These are phyloP conservation scores for Umbelopsis sp. DNA, from an alignment of 192 early-diverging fungal genomes.

Conservation along the genomic window DNA sequence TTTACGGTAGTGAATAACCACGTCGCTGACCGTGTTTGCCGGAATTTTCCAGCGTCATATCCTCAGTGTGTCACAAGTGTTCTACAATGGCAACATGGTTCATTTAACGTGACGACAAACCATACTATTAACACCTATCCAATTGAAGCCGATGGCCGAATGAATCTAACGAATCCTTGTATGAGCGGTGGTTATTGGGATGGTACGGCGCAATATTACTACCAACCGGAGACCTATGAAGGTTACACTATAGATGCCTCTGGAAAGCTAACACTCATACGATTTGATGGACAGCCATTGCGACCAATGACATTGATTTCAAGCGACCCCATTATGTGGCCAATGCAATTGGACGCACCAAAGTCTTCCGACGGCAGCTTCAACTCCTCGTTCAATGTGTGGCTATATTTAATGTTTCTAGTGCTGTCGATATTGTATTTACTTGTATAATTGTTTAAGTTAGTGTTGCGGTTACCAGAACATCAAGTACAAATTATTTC, in stretches of 20 bases:
- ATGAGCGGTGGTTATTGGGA: neutral
- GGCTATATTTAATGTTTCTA: neutral
- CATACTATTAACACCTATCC: constrained; percentile 17
- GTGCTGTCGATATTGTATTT: neutral
- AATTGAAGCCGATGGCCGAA: constrained; percentile 17
- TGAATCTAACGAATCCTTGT: constrained; percentile 21
- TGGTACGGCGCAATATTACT: constrained; percentile 19
- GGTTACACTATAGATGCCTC: neutral
- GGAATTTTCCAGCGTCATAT: constrained; percentile 16
- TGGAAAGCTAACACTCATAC: neutral
- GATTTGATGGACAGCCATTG: constrained; percentile 20
- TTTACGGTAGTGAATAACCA: neutral
- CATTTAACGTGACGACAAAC: constrained; percentile 1
- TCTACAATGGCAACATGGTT: constrained; percentile 24
- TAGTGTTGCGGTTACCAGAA: neutral
- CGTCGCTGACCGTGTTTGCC: neutral
- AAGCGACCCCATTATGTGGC: constrained; percentile 11
- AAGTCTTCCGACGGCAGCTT: neutral
- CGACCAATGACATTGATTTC: constrained; percentile 12
- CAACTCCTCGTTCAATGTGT: neutral
- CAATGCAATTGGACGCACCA: neutral
- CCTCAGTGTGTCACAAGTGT: constrained; percentile 18
- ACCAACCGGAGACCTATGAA: constrained; percentile 17
- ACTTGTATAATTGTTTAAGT: neutral
- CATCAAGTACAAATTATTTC: neutral